A percentile compares a stretch with the other conserved stretches of the same genome.
These are phyloP conservation scores for Orobanche coerulescens DNA, from an alignment of 257 asterid genomes.

Conservation along the genomic window DNA sequence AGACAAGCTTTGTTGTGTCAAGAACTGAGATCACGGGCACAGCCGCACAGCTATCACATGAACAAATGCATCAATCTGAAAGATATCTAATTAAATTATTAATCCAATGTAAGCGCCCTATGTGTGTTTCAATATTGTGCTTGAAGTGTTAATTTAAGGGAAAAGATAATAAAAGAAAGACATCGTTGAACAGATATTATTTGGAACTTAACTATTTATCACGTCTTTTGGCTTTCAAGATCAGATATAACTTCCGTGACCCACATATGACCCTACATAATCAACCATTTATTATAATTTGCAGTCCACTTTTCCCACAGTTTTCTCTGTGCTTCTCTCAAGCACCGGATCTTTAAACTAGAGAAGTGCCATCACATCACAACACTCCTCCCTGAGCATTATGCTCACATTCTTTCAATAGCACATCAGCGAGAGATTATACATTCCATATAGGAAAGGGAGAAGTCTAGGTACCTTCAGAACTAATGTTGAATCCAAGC, in stretches of 20 bases:
- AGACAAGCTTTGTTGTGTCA: neutral
- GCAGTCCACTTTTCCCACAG: neutral
- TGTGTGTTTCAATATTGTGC: neutral
- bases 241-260: neutral
- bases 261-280: neutral
- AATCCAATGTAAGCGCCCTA: too few species aligned
- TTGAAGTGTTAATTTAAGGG: neutral
- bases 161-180: neutral
- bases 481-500: constrained; percentile 45
- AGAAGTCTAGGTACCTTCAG: constrained; percentile 41
- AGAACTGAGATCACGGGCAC: neutral
- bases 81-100: neutral
- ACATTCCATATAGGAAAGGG: neutral
- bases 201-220: neutral
- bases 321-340: neutral
- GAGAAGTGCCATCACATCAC: neutral
- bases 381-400: neutral
- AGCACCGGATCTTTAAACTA: neutral
- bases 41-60: neutral
- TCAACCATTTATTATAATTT: neutral
- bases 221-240: neutral
- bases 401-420: neutral
- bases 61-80: neutral
- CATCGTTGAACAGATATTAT: neutral
- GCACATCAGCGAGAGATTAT: neutral